phyloP scores from a whole-genome alignment of 805 yeast genomes.

The Nakazawaea anatomiae region DNA sequence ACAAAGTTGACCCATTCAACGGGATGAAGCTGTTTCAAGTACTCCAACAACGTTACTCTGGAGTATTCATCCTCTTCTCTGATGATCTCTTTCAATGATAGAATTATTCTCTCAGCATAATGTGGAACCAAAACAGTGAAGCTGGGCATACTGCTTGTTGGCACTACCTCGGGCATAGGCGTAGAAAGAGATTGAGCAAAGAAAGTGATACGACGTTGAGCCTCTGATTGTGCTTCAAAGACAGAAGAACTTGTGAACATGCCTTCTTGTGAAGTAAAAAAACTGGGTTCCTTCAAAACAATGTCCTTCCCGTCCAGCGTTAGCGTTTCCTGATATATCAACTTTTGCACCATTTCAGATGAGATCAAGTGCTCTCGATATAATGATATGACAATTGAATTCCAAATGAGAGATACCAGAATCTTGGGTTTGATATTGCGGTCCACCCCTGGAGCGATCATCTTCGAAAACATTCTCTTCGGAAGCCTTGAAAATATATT shows the following conservation, averaged over 20 bases:
- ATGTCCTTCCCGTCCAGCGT: slow-evolving; percentile 30
- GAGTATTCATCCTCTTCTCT: slow-evolving; percentile 63
- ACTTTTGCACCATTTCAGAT: slow-evolving; percentile 61
- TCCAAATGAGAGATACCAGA: slow-evolving; percentile 72
- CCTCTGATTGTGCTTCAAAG: slow-evolving; percentile 64
- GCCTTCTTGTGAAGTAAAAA: slow-evolving; percentile 81
- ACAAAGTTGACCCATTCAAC: slow-evolving; percentile 54
- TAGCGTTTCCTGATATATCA: slow-evolving; percentile 50
- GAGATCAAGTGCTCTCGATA: slow-evolving; percentile 74
- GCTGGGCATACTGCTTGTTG: slow-evolving; percentile 67
- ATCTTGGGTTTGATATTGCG: slow-evolving; percentile 40
- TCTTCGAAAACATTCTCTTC: slow-evolving; percentile 65
- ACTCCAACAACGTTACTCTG: slow-evolving; percentile 48
- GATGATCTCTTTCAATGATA: slow-evolving; percentile 73
- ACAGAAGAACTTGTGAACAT: slow-evolving; percentile 45
- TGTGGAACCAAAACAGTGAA: slow-evolving; percentile 86
- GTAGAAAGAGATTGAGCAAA: slow-evolving; percentile 88
- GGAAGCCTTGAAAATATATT: slow-evolving; percentile 74
- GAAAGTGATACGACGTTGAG: slow-evolving; percentile 76
- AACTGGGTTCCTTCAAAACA: slow-evolving; percentile 61
- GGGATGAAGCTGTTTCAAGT: slow-evolving; percentile 50
- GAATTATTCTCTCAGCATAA: slow-evolving; percentile 73
- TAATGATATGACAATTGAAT: slow-evolving; percentile 77
- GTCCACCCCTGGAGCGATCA: slow-evolving; percentile 38
- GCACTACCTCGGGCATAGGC: slow-evolving; percentile 70